Percentiles rank a stretch among this genome's conserved stretches.
Evolutionary conservation across 345 rosid genomes (phyloP).

Genomic region (Pseudoturritis turrita): DNA sequence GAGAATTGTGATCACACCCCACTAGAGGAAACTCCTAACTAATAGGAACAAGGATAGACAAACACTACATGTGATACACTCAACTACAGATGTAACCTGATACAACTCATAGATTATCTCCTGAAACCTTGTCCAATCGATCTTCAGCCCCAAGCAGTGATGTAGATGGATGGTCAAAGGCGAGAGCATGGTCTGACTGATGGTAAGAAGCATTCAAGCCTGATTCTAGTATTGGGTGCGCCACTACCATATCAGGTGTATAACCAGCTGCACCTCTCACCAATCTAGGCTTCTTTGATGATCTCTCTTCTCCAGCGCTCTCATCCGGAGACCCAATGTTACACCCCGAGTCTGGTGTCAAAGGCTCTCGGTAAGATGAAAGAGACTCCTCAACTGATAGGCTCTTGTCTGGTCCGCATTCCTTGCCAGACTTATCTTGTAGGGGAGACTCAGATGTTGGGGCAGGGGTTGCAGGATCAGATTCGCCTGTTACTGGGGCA

Average conservation of each 20-base stretch:
- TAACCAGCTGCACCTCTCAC: conserved; percentile 34
- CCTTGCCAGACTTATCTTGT: conserved; percentile 66
- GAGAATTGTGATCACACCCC: conserved; percentile 21
- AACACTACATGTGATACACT: conserved; percentile 27
- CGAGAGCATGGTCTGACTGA: conserved; percentile 43
- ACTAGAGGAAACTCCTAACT: conserved; percentile 26
- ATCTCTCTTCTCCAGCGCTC: conserved; percentile 58
- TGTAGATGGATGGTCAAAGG: conserved; percentile 54
- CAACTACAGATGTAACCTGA: conserved; percentile 20
- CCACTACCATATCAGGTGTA: conserved; percentile 47
- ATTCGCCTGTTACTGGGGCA: conserved; percentile 60
- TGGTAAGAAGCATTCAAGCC: conserved; percentile 60
- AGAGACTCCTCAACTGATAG: conserved; percentile 78
- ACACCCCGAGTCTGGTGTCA: conserved; percentile 85
- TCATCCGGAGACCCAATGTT: conserved; percentile 51
- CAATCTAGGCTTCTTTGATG: conserved; percentile 66
- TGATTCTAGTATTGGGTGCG: conserved; percentile 75
- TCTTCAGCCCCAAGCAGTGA: conserved; percentile 40
- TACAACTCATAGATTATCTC: conserved; percentile 37
- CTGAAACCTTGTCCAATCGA: conserved; percentile 50
- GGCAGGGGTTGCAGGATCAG: conserved; percentile 85
- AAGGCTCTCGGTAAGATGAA: conserved; percentile 78
- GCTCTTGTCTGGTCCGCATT: conserved; percentile 58
- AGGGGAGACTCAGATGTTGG: conserved; percentile 77
- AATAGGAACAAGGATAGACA: conserved; percentile 19